phyloP scores from a whole-genome alignment of 2,329 filamentous ascomycete species.

The Pyrenochaeta sp. region DNA sequence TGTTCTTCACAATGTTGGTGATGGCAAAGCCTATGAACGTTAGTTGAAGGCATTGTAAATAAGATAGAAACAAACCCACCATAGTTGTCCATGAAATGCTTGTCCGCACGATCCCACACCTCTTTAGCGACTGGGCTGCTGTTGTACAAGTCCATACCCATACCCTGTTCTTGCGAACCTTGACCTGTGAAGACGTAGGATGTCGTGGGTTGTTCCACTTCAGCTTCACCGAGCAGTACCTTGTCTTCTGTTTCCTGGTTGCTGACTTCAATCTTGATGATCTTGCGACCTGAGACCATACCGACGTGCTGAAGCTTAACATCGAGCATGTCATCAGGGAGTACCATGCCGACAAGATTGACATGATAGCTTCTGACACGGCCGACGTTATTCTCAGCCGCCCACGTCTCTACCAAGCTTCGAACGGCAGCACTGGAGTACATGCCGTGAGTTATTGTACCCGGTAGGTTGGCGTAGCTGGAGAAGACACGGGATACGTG shows the following conservation, averaged over 20 bases:
- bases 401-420: constrained; percentile 97
- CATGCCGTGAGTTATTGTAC: constrained; percentile 99
- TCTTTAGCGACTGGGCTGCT: constrained; percentile 94
- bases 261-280: constrained; percentile 97
- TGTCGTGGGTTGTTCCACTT: constrained; percentile 96
- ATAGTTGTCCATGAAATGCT: constrained; percentile 98
- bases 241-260: constrained; percentile 98
- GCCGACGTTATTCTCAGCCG: constrained; percentile 97
- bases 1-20: constrained; percentile 99
- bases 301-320: constrained; percentile 96
- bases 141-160: constrained; percentile 98
- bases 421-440: constrained; percentile 97
- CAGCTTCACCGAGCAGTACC: constrained; percentile 91
- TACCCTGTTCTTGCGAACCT: constrained; percentile 97
- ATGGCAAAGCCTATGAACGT: constrained; percentile 81
- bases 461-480: constrained; percentile 91
- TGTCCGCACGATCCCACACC: constrained; percentile 91
- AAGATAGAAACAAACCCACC: constrained; percentile 62
- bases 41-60: constrained; percentile 18
- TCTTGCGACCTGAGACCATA: constrained; percentile 98
- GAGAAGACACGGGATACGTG: constrained; percentile 98
- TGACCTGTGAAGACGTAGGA: constrained; percentile 98
- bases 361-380: constrained; percentile 98
- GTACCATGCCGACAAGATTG: constrained; percentile 96
- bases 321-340: constrained; percentile 93